phyloP scores from a whole-genome alignment of 179 eudicot species.

The Silene vulgaris region DNA sequence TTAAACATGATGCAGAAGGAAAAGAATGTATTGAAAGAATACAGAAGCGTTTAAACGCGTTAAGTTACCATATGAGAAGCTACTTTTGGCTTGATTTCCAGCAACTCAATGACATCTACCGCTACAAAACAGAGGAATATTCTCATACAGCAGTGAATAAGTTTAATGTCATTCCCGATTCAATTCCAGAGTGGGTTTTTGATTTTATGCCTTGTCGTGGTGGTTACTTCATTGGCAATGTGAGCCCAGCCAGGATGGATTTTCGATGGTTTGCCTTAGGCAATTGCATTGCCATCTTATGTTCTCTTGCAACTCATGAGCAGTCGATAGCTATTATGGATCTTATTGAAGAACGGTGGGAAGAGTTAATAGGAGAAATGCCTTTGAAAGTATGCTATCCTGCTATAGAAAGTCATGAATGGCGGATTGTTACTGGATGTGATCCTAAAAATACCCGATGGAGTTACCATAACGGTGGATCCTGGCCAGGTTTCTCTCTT shows the following conservation, averaged over 20 bases:
- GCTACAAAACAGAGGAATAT: slow-evolving; percentile 71
- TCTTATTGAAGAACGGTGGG: slow-evolving; percentile 82
- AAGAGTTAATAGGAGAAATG: slow-evolving; percentile 87
- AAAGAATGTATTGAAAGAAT: slow-evolving; percentile 66
- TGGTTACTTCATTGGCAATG: slow-evolving; percentile 82
- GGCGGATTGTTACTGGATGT: slow-evolving; percentile 83
- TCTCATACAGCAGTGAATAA: slow-evolving; percentile 77
- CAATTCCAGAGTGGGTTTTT: slow-evolving; percentile 83
- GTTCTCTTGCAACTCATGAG: slow-evolving; percentile 75
- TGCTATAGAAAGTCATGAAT: slow-evolving; percentile 79
- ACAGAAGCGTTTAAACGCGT: slow-evolving; percentile 67
- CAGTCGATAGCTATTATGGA: slow-evolving; percentile 82
- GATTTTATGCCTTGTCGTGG: slow-evolving; percentile 80
- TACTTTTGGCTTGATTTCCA: slow-evolving; percentile 80
- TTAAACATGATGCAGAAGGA: slow-evolving; percentile 66
- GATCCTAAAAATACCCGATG: slow-evolving; percentile 85
- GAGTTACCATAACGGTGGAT: slow-evolving; percentile 96
- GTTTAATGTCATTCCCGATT: slow-evolving; percentile 71
- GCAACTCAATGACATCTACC: slow-evolving; percentile 64
- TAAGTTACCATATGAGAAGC: slow-evolving; percentile 72
- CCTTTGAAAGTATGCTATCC: slow-evolving; percentile 75
- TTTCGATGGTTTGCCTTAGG: slow-evolving; percentile 88
- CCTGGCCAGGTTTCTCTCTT: slow-evolving; percentile 72
- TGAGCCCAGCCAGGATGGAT: slow-evolving; percentile 86
- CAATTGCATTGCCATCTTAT: slow-evolving; percentile 73